Percentiles rank a stretch among this genome's conserved stretches.
Conservation (phyloP, 2,329 filamentous ascomycete species). For the Diaporthe caulivora region DNA sequence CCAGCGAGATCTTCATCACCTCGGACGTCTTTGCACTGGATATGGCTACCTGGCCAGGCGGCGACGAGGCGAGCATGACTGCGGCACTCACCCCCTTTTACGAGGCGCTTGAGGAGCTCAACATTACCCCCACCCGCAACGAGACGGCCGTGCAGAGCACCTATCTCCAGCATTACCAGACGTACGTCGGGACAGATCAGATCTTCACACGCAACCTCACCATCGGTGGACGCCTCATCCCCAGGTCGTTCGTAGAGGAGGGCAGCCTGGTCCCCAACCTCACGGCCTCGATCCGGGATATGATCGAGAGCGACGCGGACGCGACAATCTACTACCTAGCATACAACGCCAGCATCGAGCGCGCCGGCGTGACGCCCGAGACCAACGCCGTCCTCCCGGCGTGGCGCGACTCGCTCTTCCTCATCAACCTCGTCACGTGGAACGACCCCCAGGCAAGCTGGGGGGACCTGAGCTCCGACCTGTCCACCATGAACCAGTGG, state of each 20-base stretch:
- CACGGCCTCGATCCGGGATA: background rate
- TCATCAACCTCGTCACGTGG: constrained; percentile 47
- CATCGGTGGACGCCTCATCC: constrained; percentile 52
- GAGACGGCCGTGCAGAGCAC: constrained; percentile 44
- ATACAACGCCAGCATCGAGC: background rate
- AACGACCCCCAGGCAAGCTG: constrained; percentile 41
- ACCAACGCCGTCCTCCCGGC: constrained; percentile 52
- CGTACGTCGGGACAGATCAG: constrained; percentile 50
- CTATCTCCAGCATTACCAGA: constrained; percentile 48
- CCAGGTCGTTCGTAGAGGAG: constrained; percentile 41
- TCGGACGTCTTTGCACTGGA: background rate
- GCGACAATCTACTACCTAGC: background rate
- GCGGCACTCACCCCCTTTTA: constrained; percentile 49
- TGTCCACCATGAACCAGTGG: constrained; percentile 42
- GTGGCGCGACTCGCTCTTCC: constrained; percentile 52
- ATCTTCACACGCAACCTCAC: constrained; percentile 48
- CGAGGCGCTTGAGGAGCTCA: constrained; percentile 43
- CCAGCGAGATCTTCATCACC: constrained; percentile 42
- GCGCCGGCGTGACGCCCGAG: background rate
- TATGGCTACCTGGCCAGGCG: background rate
- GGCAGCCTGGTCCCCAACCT: constrained; percentile 6
- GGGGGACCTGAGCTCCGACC: constrained; percentile 42
- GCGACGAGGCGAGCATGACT: constrained; percentile 26
- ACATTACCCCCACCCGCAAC: constrained; percentile 43
- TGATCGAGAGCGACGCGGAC: background rate